Percentiles rank a stretch among this genome's conserved stretches.
These are phyloP conservation scores for Porogramme epimiltina DNA, from an alignment of 1,284 basidiomycete genomes.

Conservation along the genomic window DNA sequence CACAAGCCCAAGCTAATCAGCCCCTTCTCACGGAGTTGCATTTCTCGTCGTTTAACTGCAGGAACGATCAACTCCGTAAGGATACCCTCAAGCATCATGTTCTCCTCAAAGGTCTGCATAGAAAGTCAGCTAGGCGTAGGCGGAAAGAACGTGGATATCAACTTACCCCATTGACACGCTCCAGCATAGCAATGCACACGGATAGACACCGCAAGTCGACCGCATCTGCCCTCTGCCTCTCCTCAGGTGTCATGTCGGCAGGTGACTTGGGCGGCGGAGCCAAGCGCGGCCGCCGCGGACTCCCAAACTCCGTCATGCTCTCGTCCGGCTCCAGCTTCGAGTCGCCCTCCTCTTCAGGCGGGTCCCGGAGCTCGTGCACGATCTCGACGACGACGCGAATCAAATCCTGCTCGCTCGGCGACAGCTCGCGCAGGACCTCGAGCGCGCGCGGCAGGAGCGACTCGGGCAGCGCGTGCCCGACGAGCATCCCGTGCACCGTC, in stretches of 20 bases:
- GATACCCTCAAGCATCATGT: constrained; percentile 91
- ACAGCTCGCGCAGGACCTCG: constrained; percentile 86
- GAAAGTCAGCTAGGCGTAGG: too few relatives aligned
- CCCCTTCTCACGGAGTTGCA: constrained; percentile 84
- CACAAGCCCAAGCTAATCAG: constrained; percentile 87
- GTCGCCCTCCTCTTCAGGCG: constrained; percentile 43
- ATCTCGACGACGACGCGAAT: constrained; percentile 95
- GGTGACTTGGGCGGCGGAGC: constrained; percentile 40
- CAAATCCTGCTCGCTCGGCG: constrained; percentile 86
- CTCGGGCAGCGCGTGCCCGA: constrained; percentile 80
- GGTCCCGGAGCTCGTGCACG: constrained; percentile 83
- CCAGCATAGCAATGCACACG: constrained; percentile 90
- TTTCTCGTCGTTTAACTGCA: constrained; percentile 86
- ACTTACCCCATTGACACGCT: constrained; percentile 83
- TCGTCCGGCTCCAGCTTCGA: constrained; percentile 30
- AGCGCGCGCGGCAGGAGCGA: constrained; percentile 80
- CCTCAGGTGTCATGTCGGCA: constrained; percentile 58
- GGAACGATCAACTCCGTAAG: constrained; percentile 91
- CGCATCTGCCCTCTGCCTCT: constrained; percentile 62
- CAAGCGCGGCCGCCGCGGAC: constrained; percentile 31
- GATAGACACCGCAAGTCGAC: constrained; percentile 83
- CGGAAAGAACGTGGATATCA: too few relatives aligned
- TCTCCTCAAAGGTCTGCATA: constrained; percentile 84
- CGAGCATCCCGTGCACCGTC: constrained; percentile 87
- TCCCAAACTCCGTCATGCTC: constrained; percentile 35